phyloP scores from a whole-genome alignment of 2,329 filamentous ascomycete species.

The Dactylellina parvicollis region DNA sequence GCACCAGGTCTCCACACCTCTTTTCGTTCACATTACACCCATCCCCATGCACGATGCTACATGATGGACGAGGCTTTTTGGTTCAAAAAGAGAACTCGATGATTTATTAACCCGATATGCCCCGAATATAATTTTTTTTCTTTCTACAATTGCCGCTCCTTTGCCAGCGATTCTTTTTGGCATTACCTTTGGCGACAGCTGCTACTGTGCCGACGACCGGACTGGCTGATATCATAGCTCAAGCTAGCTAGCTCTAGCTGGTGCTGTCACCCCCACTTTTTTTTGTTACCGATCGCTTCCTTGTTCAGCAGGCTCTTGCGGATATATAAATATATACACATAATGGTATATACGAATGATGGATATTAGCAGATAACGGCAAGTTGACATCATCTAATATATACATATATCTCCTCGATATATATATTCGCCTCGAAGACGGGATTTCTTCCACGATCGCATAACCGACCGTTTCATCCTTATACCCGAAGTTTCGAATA shows the following conservation, averaged over 20 bases:
- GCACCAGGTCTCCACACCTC: slow-evolving; percentile 13
- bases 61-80: neutral
- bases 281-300: neutral
- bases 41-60: no score
- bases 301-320: neutral
- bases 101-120: slow-evolving; percentile 29
- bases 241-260: neutral
- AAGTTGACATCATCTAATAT: neutral
- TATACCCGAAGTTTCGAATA: neutral
- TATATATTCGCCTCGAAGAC: neutral
- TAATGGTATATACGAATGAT: neutral
- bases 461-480: neutral
- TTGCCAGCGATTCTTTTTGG: no score
- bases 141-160: neutral
- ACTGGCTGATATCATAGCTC: neutral
- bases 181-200: no score
- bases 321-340: neutral
- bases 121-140: slow-evolving; percentile 9
- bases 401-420: neutral
- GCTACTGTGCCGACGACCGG: neutral
- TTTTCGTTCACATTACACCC: slow-evolving; percentile 18
- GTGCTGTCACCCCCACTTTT: slow-evolving; percentile 16
- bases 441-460: neutral
- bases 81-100: neutral
- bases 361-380: no score